Conservation (phyloP, 148 eudicot genomes). For the Fagopyrum esculentum region DNA sequence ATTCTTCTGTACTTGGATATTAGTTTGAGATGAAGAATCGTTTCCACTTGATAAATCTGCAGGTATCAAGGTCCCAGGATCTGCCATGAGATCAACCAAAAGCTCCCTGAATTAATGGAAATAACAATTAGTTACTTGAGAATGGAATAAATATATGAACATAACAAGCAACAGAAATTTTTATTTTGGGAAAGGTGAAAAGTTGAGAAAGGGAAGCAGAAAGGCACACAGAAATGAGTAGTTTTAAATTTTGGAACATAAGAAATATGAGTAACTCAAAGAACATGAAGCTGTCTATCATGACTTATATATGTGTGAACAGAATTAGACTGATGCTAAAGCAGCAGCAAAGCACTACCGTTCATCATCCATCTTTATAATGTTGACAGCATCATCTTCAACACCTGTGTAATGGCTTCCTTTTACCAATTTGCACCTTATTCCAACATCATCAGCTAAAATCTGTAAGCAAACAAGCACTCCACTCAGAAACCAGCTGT, state of each 20-base stretch:
- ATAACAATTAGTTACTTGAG: neutral
- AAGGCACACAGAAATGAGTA: slow-evolving; percentile 2
- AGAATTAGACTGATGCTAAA: neutral
- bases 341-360: slow-evolving; percentile 26
- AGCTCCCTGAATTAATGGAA: slow-evolving; percentile 51
- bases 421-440: slow-evolving; percentile 83
- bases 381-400: slow-evolving; percentile 95
- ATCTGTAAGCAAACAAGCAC: slow-evolving; percentile 39
- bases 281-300: neutral
- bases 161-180: neutral
- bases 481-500: neutral
- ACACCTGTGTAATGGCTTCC: slow-evolving; percentile 95
- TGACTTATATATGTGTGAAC: neutral
- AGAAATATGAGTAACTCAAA: slow-evolving; percentile 15
- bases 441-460: slow-evolving; percentile 85
- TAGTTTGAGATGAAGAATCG: slow-evolving; percentile 39
- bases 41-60: slow-evolving; percentile 56
- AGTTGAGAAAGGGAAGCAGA: neutral
- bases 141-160: neutral
- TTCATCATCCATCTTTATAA: slow-evolving; percentile 71
- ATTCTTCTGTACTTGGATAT: slow-evolving; percentile 28
- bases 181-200: neutral
- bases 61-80: slow-evolving; percentile 91
- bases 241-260: neutral
- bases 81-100: slow-evolving; percentile 99